Evolutionary conservation across 2,329 filamentous ascomycete genomes (phyloP).

Genomic region (Arthrobotrys megalospora): DNA sequence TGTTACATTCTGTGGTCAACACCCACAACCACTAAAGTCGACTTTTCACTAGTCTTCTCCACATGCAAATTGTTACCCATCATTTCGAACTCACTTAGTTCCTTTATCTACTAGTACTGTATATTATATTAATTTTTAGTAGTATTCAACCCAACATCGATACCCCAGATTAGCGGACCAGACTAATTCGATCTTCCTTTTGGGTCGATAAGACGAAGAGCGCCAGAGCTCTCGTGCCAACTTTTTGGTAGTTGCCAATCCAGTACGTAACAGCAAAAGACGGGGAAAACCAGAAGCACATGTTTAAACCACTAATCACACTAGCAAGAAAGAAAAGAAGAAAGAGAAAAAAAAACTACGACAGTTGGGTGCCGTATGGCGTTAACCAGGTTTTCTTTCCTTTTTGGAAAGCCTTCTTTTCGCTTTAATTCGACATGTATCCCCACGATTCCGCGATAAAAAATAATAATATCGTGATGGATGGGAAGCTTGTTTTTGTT

Average conservation of each 20-base stretch:
- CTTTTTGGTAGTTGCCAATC: slow-evolving; percentile 40
- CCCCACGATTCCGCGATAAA: slow-evolving; percentile 52
- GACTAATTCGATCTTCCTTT: slow-evolving; percentile 21
- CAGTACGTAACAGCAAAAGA: slow-evolving; percentile 50
- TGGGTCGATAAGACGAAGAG: slow-evolving; percentile 50
- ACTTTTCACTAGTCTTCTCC: slow-evolving; percentile 1
- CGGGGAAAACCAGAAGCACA: slow-evolving; percentile 32
- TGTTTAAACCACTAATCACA: slow-evolving; percentile 4
- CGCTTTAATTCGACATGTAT: slow-evolving; percentile 22
- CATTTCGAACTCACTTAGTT: background rate
- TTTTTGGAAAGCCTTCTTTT: slow-evolving; percentile 10
- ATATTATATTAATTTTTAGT: slow-evolving; percentile 16
- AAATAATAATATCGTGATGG: slow-evolving; percentile 22
- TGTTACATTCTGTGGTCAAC: slow-evolving; percentile 8
- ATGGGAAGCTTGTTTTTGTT: slow-evolving; percentile 20
- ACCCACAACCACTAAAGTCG: slow-evolving; percentile 4
- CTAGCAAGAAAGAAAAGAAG: background rate
- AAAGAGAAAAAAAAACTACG: slow-evolving; percentile 17
- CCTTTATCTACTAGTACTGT: background rate
- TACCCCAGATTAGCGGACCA: slow-evolving; percentile 47
- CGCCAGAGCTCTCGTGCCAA: slow-evolving; percentile 56
- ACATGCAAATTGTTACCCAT: slow-evolving; percentile 18
- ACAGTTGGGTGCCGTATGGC: slow-evolving; percentile 4
- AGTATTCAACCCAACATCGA: slow-evolving; percentile 28
- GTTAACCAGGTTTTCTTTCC: slow-evolving; percentile 7